Conservation (phyloP, 2,329 filamentous ascomycete genomes). For the Aspergillus tubingensis region DNA sequence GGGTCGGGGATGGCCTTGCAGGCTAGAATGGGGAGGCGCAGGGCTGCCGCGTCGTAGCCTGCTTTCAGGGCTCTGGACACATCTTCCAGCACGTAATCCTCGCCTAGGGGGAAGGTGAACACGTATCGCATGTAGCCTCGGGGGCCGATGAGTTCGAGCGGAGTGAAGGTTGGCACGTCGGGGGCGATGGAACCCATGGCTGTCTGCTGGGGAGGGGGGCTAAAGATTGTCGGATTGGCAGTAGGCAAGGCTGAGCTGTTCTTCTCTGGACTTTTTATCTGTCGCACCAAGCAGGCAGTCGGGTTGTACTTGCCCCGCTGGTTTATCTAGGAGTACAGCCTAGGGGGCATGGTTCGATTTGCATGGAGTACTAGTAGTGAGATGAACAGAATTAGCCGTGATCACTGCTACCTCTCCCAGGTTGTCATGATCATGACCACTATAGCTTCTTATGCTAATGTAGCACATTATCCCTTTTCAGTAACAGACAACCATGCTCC, state of each 20-base stretch:
- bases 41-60: conserved; percentile 34
- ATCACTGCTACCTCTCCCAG: not conserved
- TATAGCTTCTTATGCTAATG: not conserved
- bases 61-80: conserved; percentile 26
- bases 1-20: conserved; percentile 37
- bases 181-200: conserved; percentile 8
- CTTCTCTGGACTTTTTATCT: not conserved
- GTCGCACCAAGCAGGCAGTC: not conserved
- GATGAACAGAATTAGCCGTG: not conserved
- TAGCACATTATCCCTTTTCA: not conserved
- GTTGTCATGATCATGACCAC: not conserved
- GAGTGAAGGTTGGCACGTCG: conserved; percentile 25
- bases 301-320: not conserved
- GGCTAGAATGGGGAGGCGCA: conserved; percentile 31
- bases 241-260: not conserved
- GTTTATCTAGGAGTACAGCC: not conserved
- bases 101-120: conserved; percentile 37
- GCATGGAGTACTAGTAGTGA: not conserved
- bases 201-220: not conserved
- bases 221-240: not conserved
- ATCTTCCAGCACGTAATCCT: conserved; percentile 33
- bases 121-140: conserved; percentile 40
- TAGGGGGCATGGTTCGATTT: not conserved
- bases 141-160: conserved; percentile 37
- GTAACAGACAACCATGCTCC: not conserved